Base-by-base conservation (phyloP, 2,329 filamentous ascomycete species). In the Dothideomycetidae sp. region DNA sequence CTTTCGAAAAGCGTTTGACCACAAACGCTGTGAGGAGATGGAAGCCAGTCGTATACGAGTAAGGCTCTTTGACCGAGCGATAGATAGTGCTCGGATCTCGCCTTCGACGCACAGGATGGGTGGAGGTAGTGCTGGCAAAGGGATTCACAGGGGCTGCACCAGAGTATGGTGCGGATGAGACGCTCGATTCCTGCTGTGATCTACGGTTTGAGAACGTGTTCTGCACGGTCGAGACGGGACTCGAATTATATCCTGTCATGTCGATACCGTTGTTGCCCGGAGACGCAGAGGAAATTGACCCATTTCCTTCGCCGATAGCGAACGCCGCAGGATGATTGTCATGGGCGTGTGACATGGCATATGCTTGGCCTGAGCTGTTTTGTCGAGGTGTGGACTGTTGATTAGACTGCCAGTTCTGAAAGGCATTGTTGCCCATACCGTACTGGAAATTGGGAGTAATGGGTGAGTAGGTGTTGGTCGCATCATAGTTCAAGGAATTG, bases 1-100 rank as follows among this genome's bases (percentile, higher is more conserved):
- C 76, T 10, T 76, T 67, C 1, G 81, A 73, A 50, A 93, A 86
- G 13, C 85, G 80, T 34, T 75, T 74, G 53, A 84, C 74, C 23
- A 94, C 68, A 44, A 86, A 77, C 5, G 76, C 76, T 30, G 85
- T 84, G 44, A 96, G 72, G 46, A 78, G 81, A 59, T 98, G 90
- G 56, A 93, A 96, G 13, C 83, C 84, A 30, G 74, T 73, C 1
- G 86, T 85, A 53, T 96, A 96, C 7, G 82, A 78, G 53, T 96
- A 94, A 3, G 90, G 86, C 51, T 90, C 79, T 44, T 81, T 85
- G 51, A 98, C 84, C 29, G 75, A 80, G 44, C 86, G 77, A 57
- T 96, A 98, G 39, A 96, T 83, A 33, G 74, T 72, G 0, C 83
- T 86, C 4, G 86, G 80, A 52, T 94, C 84, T 28, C 70, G 67